Evolutionary conservation across 1,284 basidiomycete species (phyloP), one percentile per base, ranked within the genome.

Genomic region (Apiotrichum brassicae): DNA sequence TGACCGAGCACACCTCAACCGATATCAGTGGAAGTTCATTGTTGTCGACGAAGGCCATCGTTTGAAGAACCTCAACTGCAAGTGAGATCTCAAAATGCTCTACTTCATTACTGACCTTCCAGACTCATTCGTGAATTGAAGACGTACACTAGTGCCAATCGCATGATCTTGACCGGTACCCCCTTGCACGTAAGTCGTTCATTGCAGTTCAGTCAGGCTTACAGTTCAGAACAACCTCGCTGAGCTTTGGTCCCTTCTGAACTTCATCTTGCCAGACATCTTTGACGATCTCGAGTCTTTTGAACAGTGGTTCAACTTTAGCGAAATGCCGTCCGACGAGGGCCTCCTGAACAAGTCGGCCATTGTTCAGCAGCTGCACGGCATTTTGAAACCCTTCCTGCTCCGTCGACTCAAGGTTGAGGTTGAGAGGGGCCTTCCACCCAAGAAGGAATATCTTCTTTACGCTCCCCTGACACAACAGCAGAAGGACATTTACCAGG

Each of bases 11-110:
- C 78, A 81, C 61, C 76, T 94, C 28, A 74, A 79, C 5, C 78
- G 79, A 44, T 84, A 85, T 64, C 75, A 82, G 46, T 94, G 89
- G 88, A 90, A 89, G 53, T 94, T 90, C 64, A 88, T 97, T 59
- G 87, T 97, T 46, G 92, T 97, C 0, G 93, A 97, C 67, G 93
- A 97, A 71, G 91, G 92, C 0, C 93, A 97, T 70, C 78, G 93
- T 22, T 71, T 97, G 61, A 97, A 97, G 76, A 97, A 97, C 63
- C 77, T 93, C 54, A 82, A 97, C 64, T 91, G 87, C 71, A 84
- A 82, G 73, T 42, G 40, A 42, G 26, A 16, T 42, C 3, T 14
- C 14, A 6, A 14, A 13, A 13, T 23, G 34, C 6, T 19, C 34
- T 32, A 26, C n/a, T 24, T 16, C 22, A 45, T 19, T 13, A 44